These are phyloP conservation scores for Cladophialophora exuberans DNA, from an alignment of 2,329 filamentous ascomycete species.

Conservation along the genomic window DNA sequence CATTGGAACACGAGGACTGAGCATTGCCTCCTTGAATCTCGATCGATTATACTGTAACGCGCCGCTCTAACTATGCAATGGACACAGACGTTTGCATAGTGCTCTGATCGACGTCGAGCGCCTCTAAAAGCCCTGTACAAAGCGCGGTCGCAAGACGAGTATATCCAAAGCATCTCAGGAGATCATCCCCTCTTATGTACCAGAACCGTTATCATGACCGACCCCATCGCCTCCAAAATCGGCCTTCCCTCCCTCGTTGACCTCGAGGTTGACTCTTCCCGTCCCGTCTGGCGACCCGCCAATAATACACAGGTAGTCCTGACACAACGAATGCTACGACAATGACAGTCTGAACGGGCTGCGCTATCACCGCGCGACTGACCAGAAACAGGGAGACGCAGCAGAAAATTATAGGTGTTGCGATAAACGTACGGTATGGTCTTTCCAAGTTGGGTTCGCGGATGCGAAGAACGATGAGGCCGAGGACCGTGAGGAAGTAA, in stretches of 20 bases:
- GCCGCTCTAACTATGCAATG: too few species aligned
- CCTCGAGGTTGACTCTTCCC: conserved; percentile 28
- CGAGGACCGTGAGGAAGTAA: conserved; percentile 93
- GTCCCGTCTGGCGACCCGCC: conserved; percentile 73
- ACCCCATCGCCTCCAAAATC: conserved; percentile 47
- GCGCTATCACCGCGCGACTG: conserved; percentile 83
- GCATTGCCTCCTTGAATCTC: too few species aligned
- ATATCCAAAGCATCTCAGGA: not conserved
- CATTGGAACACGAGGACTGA: too few species aligned
- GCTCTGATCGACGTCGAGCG: too few species aligned
- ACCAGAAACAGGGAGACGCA: conserved; percentile 94
- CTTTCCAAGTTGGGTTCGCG: conserved; percentile 84
- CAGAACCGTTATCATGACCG: conserved; percentile 19
- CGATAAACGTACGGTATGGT: conserved; percentile 95
- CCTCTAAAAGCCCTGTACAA: too few species aligned
- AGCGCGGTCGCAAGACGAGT: too few species aligned
- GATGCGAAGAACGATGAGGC: conserved; percentile 86
- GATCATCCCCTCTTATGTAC: not conserved
- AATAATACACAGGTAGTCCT: conserved; percentile 87
- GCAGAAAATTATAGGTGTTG: conserved; percentile 96
- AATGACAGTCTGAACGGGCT: conserved; percentile 85
- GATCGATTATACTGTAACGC: too few species aligned
- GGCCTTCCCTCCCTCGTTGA: conserved; percentile 22
- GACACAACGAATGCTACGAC: conserved; percentile 83
- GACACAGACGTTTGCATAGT: too few species aligned